A percentile compares a stretch with the other conserved stretches of the same genome.
These are phyloP conservation scores for Dioscorea zingiberensis DNA, from an alignment of 106 monocot species.

Conservation along the genomic window DNA sequence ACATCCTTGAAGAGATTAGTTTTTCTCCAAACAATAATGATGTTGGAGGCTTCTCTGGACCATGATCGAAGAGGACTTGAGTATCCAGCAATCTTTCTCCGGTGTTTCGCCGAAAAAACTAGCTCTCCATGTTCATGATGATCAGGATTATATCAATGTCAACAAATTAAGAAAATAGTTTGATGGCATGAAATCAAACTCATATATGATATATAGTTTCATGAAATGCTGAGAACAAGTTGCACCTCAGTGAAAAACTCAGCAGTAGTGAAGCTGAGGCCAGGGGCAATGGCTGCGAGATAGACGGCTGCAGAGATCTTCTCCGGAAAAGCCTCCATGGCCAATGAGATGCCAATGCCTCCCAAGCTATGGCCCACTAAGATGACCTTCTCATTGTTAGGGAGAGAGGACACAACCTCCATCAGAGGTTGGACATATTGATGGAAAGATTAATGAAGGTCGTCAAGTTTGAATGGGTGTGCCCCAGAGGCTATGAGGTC, in stretches of 20 bases:
- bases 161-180: not conserved
- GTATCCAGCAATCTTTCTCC: not conserved
- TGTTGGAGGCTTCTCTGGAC: not conserved
- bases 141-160: too few relatives aligned
- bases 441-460: not conserved
- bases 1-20: not conserved
- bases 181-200: not conserved
- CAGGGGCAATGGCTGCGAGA: slow-evolving; percentile 4
- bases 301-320: slow-evolving; percentile 7
- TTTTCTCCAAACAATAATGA: not conserved
- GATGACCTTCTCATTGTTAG: slow-evolving; percentile 1
- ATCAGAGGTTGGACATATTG: slow-evolving; percentile 3
- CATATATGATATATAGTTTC: too few relatives aligned
- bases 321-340: slow-evolving; percentile 12
- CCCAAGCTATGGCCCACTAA: slow-evolving; percentile 17
- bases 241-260: not conserved
- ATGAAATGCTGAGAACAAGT: too few relatives aligned
- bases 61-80: not conserved
- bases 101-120: not conserved
- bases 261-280: not conserved
- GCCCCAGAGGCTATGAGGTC: slow-evolving; percentile 1
- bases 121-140: not conserved
- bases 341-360: not conserved
- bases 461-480: not conserved
- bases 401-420: not conserved